Evolutionary conservation across 345 rosid species (phyloP).

Genomic region (Salix dunnii): DNA sequence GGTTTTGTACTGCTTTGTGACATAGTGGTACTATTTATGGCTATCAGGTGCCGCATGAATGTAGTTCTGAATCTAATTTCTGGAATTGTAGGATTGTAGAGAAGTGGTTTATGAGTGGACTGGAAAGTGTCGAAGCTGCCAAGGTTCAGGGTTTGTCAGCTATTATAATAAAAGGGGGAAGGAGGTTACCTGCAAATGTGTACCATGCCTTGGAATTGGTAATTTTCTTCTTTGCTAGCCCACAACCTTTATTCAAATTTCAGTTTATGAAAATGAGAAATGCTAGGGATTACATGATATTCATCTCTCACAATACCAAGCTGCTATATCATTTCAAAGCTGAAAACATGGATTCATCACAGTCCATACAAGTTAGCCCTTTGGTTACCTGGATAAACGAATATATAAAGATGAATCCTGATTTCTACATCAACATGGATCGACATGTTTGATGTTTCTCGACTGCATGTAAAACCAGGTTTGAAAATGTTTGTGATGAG

Average conservation of each 20-base stretch:
- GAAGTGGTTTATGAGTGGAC: conserved; percentile 97
- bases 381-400: neutral
- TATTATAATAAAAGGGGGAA: conserved; percentile 79
- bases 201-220: conserved; percentile 91
- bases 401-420: neutral
- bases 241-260: neutral
- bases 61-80: conserved; percentile 12
- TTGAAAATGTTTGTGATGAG: neutral
- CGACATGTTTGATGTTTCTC: neutral
- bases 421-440: neutral
- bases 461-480: neutral
- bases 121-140: conserved; percentile 87
- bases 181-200: conserved; percentile 80
- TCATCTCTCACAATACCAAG: neutral
- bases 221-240: conserved; percentile 10
- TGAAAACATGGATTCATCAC: neutral
- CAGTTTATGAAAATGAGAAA: neutral
- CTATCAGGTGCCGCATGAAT: neutral
- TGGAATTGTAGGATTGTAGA: conserved; percentile 61
- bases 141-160: conserved; percentile 83
- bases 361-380: neutral
- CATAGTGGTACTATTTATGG: neutral
- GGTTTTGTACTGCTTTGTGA: neutral
- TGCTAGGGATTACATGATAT: neutral
- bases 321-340: neutral